Base-by-base conservation (phyloP, 1,284 basidiomycete genomes). In the Tylopilus sp. region DNA sequence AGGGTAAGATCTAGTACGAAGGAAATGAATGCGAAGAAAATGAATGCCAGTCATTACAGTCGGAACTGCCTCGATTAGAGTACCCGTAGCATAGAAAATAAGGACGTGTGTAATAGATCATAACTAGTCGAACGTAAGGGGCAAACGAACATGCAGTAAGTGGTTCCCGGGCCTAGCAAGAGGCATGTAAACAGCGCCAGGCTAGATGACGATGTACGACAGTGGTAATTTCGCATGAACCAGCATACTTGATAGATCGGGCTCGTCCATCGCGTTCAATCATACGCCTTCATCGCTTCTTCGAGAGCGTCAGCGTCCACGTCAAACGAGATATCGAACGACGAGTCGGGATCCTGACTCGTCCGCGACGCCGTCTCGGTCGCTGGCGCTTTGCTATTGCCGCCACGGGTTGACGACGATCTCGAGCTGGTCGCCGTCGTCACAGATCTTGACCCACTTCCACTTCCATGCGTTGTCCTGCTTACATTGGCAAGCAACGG, bases 201-300 rank as follows among this genome's bases (percentile, higher is more conserved):
- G 37, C 18, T 23, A n/a, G 25, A 28, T 21, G 23, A 4, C 1
- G n/a, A 39, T 26, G 19, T 23, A 15, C 21, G 7, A 23, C 13
- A 23, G 11, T 16, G 8, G 13, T 25, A 23, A 23, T 23, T 23
- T 23, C 21, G 21, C 30, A 11, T 25, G 30, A 30, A 7, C 13
- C 8, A 19, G 18, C 28, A 19, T 15, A 9, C 9, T n/a, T 13
- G 28, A 36, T 39, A 28, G n/a, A 33, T 18, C 19, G 6, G n/a
- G 28, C 5, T 7, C 5, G 18, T 39, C 25, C 26, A 36, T n/a
- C 16, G 7, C 10, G 2, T 12, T 54, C 42, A 66, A 46, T 65
- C 66, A 37, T 68, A 65, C 4, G 63, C 56, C 31, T 55, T 65
- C 63, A 65, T 67, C 6, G 61, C 51, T 41, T 65, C 66, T 48